Base-by-base conservation (phyloP, 1,139 yeast genomes). In the Yamadazyma atmosphaerica region DNA sequence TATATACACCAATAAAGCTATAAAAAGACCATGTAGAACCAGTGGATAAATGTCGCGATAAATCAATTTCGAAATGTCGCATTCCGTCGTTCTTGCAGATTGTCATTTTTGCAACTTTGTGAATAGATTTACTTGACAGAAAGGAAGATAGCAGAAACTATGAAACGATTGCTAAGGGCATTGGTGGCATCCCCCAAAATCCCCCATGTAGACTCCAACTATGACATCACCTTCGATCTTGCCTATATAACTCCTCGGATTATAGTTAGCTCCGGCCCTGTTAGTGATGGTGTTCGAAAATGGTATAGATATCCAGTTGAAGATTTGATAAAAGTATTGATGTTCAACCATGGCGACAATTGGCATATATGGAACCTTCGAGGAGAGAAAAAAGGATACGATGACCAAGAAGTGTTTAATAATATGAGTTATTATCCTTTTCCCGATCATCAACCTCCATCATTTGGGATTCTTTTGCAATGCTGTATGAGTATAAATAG, bases 361-460 rank as follows among this genome's bases (percentile, higher is more conserved):
- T 90, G 96, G 96, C 76, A 72, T 45, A 65, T 89, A 2, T 84
- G 83, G 75, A 87, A 87, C 52, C 71, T 89, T 29, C 70, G 89
- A 42, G 79, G 78, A 2, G 94, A 85, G 52, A 65, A 60, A 1
- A 56, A 70, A 3, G 78, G 77, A 3, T 82, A 83, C 36, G 68
- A 64, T 15, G 72, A 74, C 32, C 49, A 52, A 0, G 74, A 72
- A 23, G 68, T 68, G 1, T 35, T 34, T 2, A 50, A 46, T 7
- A 55, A 64, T 45, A 54, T 66, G 18, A 42, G 61, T 14, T 72
- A 69, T 44, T 65, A 59, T 43, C 86, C 83, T 1, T 82, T 86
- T 60, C 76, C 82, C 7, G 98, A 90, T 54, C 96, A 89, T 54
- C 76, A 77, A 36, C 81, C 94, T 0, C 90, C 96, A 0, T 75